Evolutionary conservation across 305 asterid species (phyloP).

Genomic region (Solanum aculeatissimum): DNA sequence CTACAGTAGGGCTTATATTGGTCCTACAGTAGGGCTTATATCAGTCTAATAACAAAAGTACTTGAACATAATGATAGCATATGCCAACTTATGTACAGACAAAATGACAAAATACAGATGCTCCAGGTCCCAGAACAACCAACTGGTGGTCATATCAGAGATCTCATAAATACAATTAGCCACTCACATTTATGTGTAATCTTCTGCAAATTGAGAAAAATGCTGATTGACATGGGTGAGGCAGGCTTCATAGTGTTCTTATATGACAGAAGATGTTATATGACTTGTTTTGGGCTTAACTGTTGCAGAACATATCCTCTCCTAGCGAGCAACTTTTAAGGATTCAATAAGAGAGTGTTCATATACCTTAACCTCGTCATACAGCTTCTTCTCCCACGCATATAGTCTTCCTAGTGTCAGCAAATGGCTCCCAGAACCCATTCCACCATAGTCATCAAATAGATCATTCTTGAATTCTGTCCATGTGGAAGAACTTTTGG

Average conservation of each 20-base stretch:
- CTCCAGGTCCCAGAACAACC: not conserved
- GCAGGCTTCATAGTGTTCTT: not conserved
- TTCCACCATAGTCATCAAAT: slow-evolving; percentile 75
- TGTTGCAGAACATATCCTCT: not conserved
- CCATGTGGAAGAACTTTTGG: slow-evolving; percentile 64
- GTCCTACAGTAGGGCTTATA: not conserved
- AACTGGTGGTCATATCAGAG: not conserved
- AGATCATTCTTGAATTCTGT: slow-evolving; percentile 65
- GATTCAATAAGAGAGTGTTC: not conserved
- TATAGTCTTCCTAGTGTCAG: slow-evolving; percentile 65
- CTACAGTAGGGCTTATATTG: not conserved
- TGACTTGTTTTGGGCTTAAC: not conserved
- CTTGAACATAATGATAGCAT: not conserved
- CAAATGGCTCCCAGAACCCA: slow-evolving; percentile 83
- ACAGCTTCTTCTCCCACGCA: slow-evolving; percentile 92
- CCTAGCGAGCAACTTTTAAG: not conserved
- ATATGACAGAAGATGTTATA: not conserved
- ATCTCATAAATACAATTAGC: not conserved
- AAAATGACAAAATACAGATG: not conserved
- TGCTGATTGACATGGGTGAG: not conserved
- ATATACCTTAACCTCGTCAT: slow-evolving; percentile 75
- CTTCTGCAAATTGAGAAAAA: not conserved
- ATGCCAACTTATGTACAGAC: not conserved
- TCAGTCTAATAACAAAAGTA: not conserved
- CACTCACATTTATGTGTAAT: not conserved